Evolutionary conservation across 495 filamentous ascomycete species (phyloP).

Genomic region (Bacidia rubella): DNA sequence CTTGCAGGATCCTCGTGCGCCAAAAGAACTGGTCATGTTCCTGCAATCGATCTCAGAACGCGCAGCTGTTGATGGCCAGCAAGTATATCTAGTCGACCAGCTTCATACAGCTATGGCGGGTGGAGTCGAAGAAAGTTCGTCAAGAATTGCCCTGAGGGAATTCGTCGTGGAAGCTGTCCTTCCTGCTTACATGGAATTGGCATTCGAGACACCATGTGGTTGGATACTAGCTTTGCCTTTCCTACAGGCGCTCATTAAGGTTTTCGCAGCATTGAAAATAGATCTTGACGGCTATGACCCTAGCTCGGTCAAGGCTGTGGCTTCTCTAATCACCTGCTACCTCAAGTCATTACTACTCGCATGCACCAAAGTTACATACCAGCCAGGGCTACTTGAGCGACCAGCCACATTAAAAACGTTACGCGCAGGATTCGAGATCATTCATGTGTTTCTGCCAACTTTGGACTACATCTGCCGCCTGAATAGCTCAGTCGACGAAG

Average conservation of each 20-base stretch:
- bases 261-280: constrained; percentile 34
- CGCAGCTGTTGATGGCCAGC: constrained; percentile 47
- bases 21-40: constrained; percentile 47
- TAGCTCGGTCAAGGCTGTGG: constrained; percentile 30
- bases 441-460: constrained; percentile 33
- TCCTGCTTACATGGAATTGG: constrained; percentile 47
- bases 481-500: constrained; percentile 14
- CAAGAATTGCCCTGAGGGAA: constrained; percentile 38
- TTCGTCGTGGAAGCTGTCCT: constrained; percentile 47
- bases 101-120: constrained; percentile 41
- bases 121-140: constrained; percentile 31
- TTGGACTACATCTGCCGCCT: constrained; percentile 40
- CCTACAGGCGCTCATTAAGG: constrained; percentile 32
- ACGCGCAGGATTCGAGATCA: constrained; percentile 30
- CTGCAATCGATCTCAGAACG: constrained; percentile 50
- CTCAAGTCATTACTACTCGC: constrained; percentile 30
- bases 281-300: constrained; percentile 34
- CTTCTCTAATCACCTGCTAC: constrained; percentile 30
- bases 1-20: constrained; percentile 35
- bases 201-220: constrained; percentile 36
- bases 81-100: constrained; percentile 44
- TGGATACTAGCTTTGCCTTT: constrained; percentile 48
- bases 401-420: constrained; percentile 29
- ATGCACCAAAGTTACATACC: constrained; percentile 21
- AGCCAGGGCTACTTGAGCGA: constrained; percentile 26